Conservation (phyloP, 345 rosid species). For the Combretum micranthum region DNA sequence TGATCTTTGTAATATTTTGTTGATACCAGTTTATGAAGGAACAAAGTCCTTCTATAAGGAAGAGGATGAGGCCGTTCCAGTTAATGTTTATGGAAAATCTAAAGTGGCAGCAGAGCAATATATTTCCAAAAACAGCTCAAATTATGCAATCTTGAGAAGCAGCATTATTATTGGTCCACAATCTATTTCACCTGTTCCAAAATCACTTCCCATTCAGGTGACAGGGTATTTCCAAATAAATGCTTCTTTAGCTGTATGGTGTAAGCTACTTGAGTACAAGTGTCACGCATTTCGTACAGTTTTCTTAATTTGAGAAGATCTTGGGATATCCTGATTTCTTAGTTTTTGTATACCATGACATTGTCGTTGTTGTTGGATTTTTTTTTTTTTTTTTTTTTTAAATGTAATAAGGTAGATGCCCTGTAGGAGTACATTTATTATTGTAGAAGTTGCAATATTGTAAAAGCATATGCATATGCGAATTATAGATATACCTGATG, state of each 20-base stretch:
- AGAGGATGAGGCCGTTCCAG: conserved; percentile 68
- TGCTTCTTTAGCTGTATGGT: neutral
- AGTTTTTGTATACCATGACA: no score
- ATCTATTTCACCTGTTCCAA: conserved; percentile 77
- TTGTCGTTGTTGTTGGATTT: no score
- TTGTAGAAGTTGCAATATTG: no score
- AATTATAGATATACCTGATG: no score
- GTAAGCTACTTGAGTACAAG: neutral
- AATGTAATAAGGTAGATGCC: no score
- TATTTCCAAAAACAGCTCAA: conserved; percentile 47
- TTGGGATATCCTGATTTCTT: no score
- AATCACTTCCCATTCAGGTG: conserved; percentile 88
- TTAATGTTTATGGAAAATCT: conserved; percentile 82
- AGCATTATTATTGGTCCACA: conserved; percentile 87
- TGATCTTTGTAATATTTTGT: neutral
- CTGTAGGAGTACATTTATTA: no score
- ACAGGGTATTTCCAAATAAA: neutral
- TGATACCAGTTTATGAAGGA: conserved; percentile 66
- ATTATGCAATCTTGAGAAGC: conserved; percentile 75
- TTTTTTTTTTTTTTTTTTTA: no score
- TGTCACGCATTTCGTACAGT: no score
- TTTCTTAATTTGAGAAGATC: no score
- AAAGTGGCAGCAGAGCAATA: conserved; percentile 76
- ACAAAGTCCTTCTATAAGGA: conserved; percentile 87
- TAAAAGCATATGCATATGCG: no score